phyloP scores from a whole-genome alignment of 148 eudicot species.

The Rhododendron vialii region DNA sequence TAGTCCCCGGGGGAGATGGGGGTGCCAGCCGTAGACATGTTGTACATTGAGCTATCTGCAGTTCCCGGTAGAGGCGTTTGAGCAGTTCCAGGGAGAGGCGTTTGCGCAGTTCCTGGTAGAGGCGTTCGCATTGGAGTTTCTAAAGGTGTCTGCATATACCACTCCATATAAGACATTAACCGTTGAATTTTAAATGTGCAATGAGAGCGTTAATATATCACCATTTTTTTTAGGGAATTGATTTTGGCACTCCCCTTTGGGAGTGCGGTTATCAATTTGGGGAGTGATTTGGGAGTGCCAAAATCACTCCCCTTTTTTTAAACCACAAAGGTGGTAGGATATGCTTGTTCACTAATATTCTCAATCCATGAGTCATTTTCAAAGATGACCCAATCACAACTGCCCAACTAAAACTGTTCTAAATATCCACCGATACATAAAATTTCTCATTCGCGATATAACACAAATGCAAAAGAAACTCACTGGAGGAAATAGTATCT shows the following conservation, averaged over 20 bases:
- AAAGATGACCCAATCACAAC: neutral
- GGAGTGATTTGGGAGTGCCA: too few species aligned
- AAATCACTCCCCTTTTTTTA: too few species aligned
- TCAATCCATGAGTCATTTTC: neutral
- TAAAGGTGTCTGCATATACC: conserved; percentile 56
- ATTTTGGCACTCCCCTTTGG: too few species aligned
- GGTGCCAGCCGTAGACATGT: conserved; percentile 76
- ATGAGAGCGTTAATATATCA: neutral
- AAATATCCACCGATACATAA: neutral
- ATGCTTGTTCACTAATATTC: neutral
- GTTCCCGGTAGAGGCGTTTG: conserved; percentile 48
- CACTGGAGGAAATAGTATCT: conserved; percentile 92
- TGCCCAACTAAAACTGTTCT: neutral
- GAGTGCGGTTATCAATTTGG: too few species aligned
- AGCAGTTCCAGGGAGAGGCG: conserved; percentile 42
- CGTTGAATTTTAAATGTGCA: neutral
- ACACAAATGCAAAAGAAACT: conserved; percentile 13
- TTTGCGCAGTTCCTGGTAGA: conserved; percentile 52
- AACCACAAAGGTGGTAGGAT: neutral
- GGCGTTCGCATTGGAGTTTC: conserved; percentile 62
- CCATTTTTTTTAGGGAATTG: neutral
- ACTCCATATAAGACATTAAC: neutral
- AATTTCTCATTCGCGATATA: neutral
- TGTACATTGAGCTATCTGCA: conserved; percentile 66
- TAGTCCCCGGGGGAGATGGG: conserved; percentile 61